Evolutionary conservation across 208 protist genomes (phyloP).

Genomic region (Leishmania tropica): DNA sequence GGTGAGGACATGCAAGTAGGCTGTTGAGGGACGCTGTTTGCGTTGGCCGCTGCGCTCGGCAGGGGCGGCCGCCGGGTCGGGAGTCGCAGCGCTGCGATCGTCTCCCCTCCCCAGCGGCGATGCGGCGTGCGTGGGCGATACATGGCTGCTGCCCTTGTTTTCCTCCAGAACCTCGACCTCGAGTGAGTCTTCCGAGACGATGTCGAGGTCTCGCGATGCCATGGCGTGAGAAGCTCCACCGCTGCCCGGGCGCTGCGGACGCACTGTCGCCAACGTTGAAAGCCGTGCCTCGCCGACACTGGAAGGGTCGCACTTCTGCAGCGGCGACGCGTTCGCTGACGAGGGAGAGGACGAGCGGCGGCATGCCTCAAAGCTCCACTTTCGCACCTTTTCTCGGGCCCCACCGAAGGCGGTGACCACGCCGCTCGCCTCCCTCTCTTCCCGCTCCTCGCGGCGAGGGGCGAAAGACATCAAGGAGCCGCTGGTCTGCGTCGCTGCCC

Average conservation of each 20-base stretch:
- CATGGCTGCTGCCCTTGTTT: not conserved
- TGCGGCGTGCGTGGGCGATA: not conserved
- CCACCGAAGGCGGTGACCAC: constrained; percentile 23
- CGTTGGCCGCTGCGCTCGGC: not conserved
- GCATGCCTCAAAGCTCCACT: constrained; percentile 1
- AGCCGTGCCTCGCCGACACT: not conserved
- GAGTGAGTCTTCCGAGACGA: constrained; percentile 31
- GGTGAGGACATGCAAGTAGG: constrained; percentile 8
- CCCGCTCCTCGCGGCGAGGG: not conserved
- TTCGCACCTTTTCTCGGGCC: not conserved
- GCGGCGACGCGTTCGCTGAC: not conserved
- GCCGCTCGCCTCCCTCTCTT: constrained; percentile 24
- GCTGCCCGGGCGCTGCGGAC: constrained; percentile 1
- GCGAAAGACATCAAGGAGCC: not conserved
- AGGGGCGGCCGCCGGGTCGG: not conserved
- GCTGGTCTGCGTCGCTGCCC: not conserved
- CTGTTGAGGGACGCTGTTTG: constrained; percentile 21
- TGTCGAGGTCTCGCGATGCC: not conserved
- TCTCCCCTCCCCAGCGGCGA: not conserved
- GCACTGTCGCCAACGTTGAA: not conserved
- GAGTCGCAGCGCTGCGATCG: not conserved
- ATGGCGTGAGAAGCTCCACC: not conserved
- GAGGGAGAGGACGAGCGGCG: constrained; percentile 7
- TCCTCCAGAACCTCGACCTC: constrained; percentile 36
- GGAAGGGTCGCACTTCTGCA: not conserved